These are phyloP conservation scores for Stagonosporopsis rhizophila DNA, from an alignment of 2,329 filamentous ascomycete species.

Conservation along the genomic window DNA sequence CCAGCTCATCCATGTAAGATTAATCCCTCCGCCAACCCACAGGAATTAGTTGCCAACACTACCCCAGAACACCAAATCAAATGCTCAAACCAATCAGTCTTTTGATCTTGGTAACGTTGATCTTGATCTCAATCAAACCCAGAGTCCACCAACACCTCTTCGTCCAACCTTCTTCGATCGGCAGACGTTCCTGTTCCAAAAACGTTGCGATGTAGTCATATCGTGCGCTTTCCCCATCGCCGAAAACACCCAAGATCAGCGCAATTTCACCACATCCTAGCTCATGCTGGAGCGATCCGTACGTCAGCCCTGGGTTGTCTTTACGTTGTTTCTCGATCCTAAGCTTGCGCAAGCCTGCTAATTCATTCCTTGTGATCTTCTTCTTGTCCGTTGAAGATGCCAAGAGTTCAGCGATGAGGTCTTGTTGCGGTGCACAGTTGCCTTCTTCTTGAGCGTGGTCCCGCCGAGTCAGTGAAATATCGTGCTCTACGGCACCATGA, in stretches of 20 bases:
- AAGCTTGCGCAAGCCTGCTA: conserved; percentile 4
- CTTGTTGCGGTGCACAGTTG: conserved; percentile 10
- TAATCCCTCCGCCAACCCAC: too few relatives aligned
- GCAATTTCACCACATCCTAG: conserved; percentile 16
- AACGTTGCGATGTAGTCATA: conserved; percentile 9
- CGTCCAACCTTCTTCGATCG: conserved; percentile 20
- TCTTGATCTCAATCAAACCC: conserved; percentile 13
- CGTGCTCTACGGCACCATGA: conserved; percentile 15
- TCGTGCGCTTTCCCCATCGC: conserved; percentile 11
- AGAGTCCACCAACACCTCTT: conserved; percentile 21
- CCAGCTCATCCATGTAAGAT: too few relatives aligned
- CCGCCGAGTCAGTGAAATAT: conserved; percentile 14
- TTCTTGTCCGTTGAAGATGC: conserved; percentile 4
- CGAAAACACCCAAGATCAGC: conserved; percentile 15
- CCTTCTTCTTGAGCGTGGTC: conserved; percentile 17
- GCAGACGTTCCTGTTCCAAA: conserved; percentile 16
- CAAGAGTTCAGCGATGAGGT: conserved; percentile 1
- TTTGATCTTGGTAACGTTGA: conserved; percentile 13
- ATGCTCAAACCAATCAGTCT: conserved; percentile 6
- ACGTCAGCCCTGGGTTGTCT: conserved; percentile 9
- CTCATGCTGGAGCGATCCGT: conserved; percentile 16
- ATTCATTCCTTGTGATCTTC: conserved; percentile 2
- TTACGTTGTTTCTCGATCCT: conserved; percentile 14
- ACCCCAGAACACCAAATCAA: not conserved
- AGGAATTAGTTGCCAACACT: too few relatives aligned